A percentile compares a stretch with the other conserved stretches of the same genome.
Conservation (phyloP, 805 yeast species). For the Nakazawaea wickerhamii region DNA sequence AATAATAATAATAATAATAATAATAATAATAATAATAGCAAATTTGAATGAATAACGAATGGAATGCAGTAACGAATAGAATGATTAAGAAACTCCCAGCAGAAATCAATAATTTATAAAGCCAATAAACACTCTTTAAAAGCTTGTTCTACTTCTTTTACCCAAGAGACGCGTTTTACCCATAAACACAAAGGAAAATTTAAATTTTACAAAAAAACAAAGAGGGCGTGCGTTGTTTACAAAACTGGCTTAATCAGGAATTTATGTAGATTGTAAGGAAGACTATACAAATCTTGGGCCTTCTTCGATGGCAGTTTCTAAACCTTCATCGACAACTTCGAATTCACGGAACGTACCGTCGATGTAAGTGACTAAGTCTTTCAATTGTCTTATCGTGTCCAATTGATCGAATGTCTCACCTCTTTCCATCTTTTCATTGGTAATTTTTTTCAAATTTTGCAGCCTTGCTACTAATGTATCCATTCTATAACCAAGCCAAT, state of each 20-base stretch:
- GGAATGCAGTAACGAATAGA: too few species aligned
- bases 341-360: slow-evolving; percentile 30
- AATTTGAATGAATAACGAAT: background rate
- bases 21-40: too few species aligned
- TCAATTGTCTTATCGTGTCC: slow-evolving; percentile 23
- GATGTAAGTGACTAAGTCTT: slow-evolving; percentile 22
- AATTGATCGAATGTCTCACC: slow-evolving; percentile 27
- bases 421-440: slow-evolving; percentile 15
- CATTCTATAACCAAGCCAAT: slow-evolving; percentile 25
- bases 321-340: slow-evolving; percentile 21
- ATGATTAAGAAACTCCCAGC: too few species aligned
- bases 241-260: background rate
- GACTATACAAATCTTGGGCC: slow-evolving; percentile 3
- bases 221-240: background rate
- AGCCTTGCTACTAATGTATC: slow-evolving; percentile 22
- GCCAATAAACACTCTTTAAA: too few species aligned
- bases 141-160: background rate
- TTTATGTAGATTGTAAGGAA: slow-evolving; percentile 3
- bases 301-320: slow-evolving; percentile 4
- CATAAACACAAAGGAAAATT: background rate
- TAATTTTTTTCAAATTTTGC: slow-evolving; percentile 16
- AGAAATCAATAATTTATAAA: too few species aligned
- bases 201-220: background rate
- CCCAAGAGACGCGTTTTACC: background rate
- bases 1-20: too few species aligned